These are phyloP conservation scores for Amniculicola lignicola DNA, from an alignment of 495 filamentous ascomycete species.

Conservation along the genomic window DNA sequence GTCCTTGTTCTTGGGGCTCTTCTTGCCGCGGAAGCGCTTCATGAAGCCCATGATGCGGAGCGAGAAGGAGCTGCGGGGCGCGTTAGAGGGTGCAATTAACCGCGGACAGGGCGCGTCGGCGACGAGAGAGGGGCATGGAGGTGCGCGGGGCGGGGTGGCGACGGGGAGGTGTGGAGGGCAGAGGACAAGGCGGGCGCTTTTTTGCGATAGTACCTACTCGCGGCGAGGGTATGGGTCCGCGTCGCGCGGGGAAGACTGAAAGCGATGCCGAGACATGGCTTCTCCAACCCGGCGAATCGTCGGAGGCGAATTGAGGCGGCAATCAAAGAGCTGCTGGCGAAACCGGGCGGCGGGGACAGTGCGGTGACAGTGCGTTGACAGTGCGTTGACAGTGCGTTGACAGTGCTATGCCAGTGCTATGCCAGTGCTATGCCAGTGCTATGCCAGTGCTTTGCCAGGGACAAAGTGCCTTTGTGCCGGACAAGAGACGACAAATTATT, in stretches of 20 bases:
- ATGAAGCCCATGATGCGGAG: conserved; percentile 48
- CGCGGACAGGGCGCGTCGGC: neutral
- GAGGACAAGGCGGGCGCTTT: neutral
- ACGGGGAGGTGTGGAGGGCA: neutral
- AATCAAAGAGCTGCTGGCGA: neutral
- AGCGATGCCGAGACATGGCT: conserved; percentile 18
- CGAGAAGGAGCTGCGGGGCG: conserved; percentile 15
- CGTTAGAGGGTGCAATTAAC: conserved; percentile 13
- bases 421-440: too few relatives aligned
- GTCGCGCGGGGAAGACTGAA: conserved; percentile 12
- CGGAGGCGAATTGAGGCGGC: neutral
- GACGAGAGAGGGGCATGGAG: too few relatives aligned
- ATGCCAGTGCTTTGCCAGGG: too few relatives aligned
- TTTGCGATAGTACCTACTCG: conserved; percentile 6
- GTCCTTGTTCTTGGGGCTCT: conserved; percentile 36
- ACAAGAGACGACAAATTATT: neutral
- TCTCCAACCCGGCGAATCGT: conserved; percentile 4
- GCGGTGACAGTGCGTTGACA: neutral
- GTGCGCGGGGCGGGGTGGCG: neutral
- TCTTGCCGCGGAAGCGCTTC: conserved; percentile 45
- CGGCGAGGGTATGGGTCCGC: conserved; percentile 5
- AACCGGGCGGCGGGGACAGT: neutral
- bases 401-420: too few relatives aligned
- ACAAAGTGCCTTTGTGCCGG: neutral
- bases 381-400: too few relatives aligned